Conservation (phyloP, 176 grass and related monocot species). For the Triticum dicoccoides region DNA sequence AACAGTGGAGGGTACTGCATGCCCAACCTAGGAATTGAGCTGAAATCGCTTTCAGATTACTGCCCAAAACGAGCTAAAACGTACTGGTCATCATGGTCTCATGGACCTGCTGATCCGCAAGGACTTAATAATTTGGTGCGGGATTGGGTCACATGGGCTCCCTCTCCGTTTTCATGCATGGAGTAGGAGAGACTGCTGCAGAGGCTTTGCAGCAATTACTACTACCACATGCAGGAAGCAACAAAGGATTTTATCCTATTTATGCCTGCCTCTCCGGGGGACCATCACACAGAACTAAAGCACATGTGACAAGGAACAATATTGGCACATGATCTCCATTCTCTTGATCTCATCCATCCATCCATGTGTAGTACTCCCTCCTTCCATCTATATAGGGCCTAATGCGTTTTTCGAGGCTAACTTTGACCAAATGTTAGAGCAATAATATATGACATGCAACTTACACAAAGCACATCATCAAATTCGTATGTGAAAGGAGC, state of each 20-base stretch:
- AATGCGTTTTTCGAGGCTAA: too few relatives aligned
- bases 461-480: too few relatives aligned
- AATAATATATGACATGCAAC: too few relatives aligned
- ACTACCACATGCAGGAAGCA: neutral
- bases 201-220: conserved; percentile 22
- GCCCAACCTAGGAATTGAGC: conserved; percentile 2
- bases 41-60: conserved; percentile 20
- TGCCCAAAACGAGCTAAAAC: neutral
- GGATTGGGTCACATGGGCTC: conserved; percentile 22
- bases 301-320: conserved; percentile 9
- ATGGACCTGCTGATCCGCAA: neutral
- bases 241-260: conserved; percentile 22
- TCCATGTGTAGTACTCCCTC: neutral
- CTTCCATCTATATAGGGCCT: too few relatives aligned
- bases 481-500: too few relatives aligned
- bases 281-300: neutral
- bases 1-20: neutral
- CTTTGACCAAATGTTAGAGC: too few relatives aligned
- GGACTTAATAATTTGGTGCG: neutral
- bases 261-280: conserved; percentile 27
- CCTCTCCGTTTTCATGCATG: conserved; percentile 23
- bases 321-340: neutral
- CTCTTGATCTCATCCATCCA: neutral
- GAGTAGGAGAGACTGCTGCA: neutral
- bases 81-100: neutral